Evolutionary conservation across 495 filamentous ascomycete species (phyloP).

Genomic region (Aspergillus wentii): DNA sequence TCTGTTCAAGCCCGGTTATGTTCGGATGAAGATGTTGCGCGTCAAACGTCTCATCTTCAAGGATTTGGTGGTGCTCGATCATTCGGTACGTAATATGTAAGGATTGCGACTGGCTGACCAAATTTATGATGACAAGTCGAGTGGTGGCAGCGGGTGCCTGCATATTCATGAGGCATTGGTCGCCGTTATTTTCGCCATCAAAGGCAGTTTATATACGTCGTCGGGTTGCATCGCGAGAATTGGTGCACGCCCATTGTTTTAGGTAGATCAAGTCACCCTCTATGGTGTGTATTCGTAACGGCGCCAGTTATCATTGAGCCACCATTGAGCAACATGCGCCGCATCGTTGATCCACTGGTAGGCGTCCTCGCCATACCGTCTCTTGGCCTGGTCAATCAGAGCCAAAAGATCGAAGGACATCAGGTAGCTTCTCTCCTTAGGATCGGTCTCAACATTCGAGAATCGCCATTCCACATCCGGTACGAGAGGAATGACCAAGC

Average conservation of each 20-base stretch:
- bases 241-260: background rate
- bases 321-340: slow-evolving; percentile 31
- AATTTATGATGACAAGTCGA: too few species aligned
- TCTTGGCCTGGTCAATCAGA: slow-evolving; percentile 18
- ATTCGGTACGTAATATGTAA: too few species aligned
- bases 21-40: too few species aligned
- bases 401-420: slow-evolving; percentile 20
- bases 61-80: too few species aligned
- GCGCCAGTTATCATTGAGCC: slow-evolving; percentile 29
- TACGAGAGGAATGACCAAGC: slow-evolving; percentile 33
- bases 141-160: too few species aligned
- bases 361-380: slow-evolving; percentile 24
- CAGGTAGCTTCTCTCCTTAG: slow-evolving; percentile 22
- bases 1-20: too few species aligned
- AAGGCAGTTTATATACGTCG: background rate
- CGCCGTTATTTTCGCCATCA: background rate
- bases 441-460: slow-evolving; percentile 29
- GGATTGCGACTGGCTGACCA: too few species aligned
- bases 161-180: background rate
- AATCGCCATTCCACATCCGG: slow-evolving; percentile 33
- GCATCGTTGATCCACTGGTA: slow-evolving; percentile 35
- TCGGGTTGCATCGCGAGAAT: background rate
- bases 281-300: slow-evolving; percentile 26
- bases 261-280: background rate
- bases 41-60: too few species aligned